phyloP scores from a whole-genome alignment of 805 yeast genomes.

The Candida odintsovae region DNA sequence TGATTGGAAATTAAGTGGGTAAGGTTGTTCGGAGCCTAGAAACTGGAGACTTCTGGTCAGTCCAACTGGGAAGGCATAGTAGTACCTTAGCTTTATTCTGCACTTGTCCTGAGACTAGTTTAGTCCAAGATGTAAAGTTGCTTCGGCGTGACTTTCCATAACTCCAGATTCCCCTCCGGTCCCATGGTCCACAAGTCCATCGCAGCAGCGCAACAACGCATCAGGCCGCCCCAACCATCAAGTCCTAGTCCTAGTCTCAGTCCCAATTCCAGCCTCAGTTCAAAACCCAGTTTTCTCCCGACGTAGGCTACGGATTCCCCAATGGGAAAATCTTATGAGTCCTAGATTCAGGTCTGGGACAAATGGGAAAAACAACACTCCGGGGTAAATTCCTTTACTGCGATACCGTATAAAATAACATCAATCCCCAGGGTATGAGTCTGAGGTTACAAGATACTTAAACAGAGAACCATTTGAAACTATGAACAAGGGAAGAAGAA shows the following conservation, averaged over 20 bases:
- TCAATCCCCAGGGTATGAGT: neutral
- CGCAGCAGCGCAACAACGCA: too few relatives aligned
- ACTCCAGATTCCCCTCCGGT: neutral
- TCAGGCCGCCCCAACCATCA: too few relatives aligned
- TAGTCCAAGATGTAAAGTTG: neutral
- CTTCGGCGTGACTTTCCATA: neutral
- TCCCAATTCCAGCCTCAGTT: too few relatives aligned
- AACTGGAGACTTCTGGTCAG: neutral
- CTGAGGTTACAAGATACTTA: neutral
- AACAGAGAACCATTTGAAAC: neutral
- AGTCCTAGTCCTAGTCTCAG: too few relatives aligned
- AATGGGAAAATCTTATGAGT: neutral
- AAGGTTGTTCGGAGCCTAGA: neutral
- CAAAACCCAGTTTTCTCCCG: neutral
- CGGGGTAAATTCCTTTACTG: neutral
- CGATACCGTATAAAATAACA: neutral
- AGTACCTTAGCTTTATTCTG: too few relatives aligned
- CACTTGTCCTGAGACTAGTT: too few relatives aligned
- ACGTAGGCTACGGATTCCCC: neutral
- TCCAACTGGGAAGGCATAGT: too few relatives aligned
- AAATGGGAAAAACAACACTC: neutral
- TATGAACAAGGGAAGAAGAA: constrained; percentile 22
- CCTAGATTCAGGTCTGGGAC: neutral
- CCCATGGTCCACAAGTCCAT: neutral
- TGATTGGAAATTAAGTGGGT: neutral